Evolutionary conservation across 345 rosid genomes (phyloP), one percentile per base, ranked within the genome.

Genomic region (Heritiera fomes): DNA sequence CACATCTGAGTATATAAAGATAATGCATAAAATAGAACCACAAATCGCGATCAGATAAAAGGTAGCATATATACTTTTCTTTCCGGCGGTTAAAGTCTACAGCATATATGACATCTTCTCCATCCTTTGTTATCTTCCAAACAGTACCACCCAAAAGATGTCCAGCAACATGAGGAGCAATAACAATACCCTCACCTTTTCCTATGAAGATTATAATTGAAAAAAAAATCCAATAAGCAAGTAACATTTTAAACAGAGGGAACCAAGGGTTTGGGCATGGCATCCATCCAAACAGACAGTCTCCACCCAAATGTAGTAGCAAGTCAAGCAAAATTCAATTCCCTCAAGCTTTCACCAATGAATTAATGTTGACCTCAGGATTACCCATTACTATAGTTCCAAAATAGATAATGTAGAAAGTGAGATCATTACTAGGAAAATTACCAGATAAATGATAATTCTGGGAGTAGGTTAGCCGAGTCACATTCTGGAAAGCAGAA

Each of bases 111-210:
- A 96, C 97, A 80, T 96, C 98, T 80, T 96, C 99, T 73, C 99
- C 99, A 67, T 96, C 99, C 87, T 96, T 96, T 8, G 97, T 90
- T 83, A 96, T 96, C 88, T 90, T 94, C 99, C 99, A 96, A 6
- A 96, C 84, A 23, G 97, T 92, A 77, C 99, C 97, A 81, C 99
- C 99, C 82, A 95, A 81, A 78, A 92, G 92, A 86, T 95, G 99
- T 58, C 99, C 99, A 81, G 98, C 98, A 64, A 83, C 95, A 82
- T 96, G 98, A 28, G 99, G 99, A 56, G 97, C 87, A 81, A 96
- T 90, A 32, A 96, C 99, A 86, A 96, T 94, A 43, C 98, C 98
- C 83, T 96, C 99, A 69, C 98, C 99, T 85, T 92, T 94, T 46
- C 98, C 99, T 96, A 80, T 7, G 5, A 53, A 38, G 30, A 75